These are phyloP conservation scores for Otatea glauca DNA, from an alignment of 176 grass and related monocot species.

Conservation along the genomic window DNA sequence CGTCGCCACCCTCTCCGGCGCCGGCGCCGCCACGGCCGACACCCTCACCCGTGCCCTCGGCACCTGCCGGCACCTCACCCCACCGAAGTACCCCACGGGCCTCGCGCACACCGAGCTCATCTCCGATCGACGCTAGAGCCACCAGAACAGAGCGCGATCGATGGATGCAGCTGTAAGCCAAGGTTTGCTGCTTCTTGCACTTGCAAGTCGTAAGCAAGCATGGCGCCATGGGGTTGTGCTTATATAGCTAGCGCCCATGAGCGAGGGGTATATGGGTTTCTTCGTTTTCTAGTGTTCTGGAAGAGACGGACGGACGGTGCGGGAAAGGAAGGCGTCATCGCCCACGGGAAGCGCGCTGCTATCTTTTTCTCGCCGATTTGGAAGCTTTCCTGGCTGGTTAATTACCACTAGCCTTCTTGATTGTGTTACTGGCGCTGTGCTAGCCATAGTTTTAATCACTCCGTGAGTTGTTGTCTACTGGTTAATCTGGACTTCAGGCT, in stretches of 20 bases:
- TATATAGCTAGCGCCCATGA: conserved; percentile 28
- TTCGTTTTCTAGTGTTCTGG: not conserved
- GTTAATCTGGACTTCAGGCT: not conserved
- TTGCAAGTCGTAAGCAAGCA: not conserved
- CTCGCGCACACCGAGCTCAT: conserved; percentile 55
- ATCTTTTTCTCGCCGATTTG: too few species aligned
- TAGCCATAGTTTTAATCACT: not conserved
- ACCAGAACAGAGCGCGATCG: not conserved
- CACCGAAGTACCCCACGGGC: conserved; percentile 27
- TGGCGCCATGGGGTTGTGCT: not conserved
- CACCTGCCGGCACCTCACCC: conserved; percentile 37
- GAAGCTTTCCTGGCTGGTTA: not conserved
- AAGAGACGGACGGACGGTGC: not conserved
- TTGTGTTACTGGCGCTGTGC: not conserved
- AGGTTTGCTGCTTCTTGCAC: not conserved
- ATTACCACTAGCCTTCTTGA: not conserved
- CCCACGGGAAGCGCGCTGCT: not conserved
- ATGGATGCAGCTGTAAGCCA: not conserved
- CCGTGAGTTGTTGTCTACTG: not conserved
- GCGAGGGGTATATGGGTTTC: not conserved
- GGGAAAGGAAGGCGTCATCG: conserved; percentile 10
- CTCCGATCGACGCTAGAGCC: not conserved
- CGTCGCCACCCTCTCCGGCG: conserved; percentile 22
- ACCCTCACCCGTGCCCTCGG: conserved; percentile 22
- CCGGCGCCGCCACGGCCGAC: not conserved